These are phyloP conservation scores for Malus hybrid DNA, from an alignment of 331 rosid genomes.

Conservation along the genomic window DNA sequence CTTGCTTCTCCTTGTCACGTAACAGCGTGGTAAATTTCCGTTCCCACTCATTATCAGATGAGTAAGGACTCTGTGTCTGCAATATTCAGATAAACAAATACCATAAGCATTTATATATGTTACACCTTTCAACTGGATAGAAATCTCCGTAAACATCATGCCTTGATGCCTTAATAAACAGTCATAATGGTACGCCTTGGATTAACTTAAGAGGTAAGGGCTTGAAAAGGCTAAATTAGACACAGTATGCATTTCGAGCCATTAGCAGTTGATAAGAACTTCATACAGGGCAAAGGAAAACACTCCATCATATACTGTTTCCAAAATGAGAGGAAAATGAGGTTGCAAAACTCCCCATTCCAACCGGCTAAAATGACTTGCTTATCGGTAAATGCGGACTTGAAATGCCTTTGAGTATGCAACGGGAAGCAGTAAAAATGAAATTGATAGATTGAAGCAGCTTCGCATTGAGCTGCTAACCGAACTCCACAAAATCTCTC, in stretches of 20 bases:
- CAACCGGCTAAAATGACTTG: neutral
- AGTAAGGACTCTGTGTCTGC: slow-evolving; percentile 42
- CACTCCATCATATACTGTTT: neutral
- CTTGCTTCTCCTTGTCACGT: slow-evolving; percentile 63
- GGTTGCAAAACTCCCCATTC: neutral
- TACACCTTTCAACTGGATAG: neutral
- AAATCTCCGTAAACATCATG: neutral
- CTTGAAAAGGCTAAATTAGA: neutral
- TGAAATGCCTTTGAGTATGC: neutral
- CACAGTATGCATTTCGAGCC: neutral
- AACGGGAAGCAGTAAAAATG: neutral
- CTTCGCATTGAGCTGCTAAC: neutral
- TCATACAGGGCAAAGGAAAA: neutral
- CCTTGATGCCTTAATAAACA: neutral
- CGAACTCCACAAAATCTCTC: neutral
- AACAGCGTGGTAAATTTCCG: slow-evolving; percentile 46
- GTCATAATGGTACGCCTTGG: neutral
- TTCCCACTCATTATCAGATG: slow-evolving; percentile 52
- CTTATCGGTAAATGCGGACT: neutral
- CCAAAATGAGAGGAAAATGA: neutral
- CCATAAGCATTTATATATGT: neutral
- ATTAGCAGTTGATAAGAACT: neutral
- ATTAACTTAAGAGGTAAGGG: neutral
- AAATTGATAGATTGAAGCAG: neutral
- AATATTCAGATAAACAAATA: neutral